Base-by-base conservation (phyloP, 2,329 filamentous ascomycete genomes). In the Ceratocystis papillata region DNA sequence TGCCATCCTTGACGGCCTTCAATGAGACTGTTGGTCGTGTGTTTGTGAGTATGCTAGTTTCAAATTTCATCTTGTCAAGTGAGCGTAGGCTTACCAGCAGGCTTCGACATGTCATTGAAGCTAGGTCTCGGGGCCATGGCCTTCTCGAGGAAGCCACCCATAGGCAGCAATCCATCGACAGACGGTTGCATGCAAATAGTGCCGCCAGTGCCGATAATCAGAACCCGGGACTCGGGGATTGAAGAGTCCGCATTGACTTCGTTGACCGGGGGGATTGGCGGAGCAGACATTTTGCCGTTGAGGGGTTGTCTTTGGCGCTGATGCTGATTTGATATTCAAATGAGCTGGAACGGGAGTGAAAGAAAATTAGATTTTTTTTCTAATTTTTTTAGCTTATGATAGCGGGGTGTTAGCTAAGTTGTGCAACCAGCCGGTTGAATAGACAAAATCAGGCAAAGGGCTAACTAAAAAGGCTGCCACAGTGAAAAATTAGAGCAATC, bases 101-200 rank as follows among this genome's bases (percentile, higher is more conserved):
- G 71, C 3, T 66, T 68, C 12, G 75, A 74, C 61, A 70, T 72
- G 75, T 96, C 91, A 74, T 96, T 95, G 79, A 96, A 96, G 0
- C 87, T 88, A 1, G 89, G 89, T 41, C 89, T 81, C 7, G 88
- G 88, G 3, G 88, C 87, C 79, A 96, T 87, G 71, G 90, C 90
- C 70, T 85, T 85, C 71, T 94, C 83, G 57, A 96, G 79, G 73
- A 96, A 96, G 2, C 88, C 87, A 71, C 84, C 79, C 66, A 89
- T 88, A 5, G 92, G 92, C 45, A 94, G 81, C 65, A 96, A 84
- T 0, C 92, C 92, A 70, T 90, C 84, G 7, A 83, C 81, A 8
- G 90, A 90, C 65, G 86, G 87, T 73, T 87, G 85, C 92, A 96
- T 96, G 77, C 90, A 96, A 72, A 96, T 96, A 5, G 88, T 91